phyloP scores from a whole-genome alignment of 2,329 filamentous ascomycete species.

The Chalara sp. region DNA sequence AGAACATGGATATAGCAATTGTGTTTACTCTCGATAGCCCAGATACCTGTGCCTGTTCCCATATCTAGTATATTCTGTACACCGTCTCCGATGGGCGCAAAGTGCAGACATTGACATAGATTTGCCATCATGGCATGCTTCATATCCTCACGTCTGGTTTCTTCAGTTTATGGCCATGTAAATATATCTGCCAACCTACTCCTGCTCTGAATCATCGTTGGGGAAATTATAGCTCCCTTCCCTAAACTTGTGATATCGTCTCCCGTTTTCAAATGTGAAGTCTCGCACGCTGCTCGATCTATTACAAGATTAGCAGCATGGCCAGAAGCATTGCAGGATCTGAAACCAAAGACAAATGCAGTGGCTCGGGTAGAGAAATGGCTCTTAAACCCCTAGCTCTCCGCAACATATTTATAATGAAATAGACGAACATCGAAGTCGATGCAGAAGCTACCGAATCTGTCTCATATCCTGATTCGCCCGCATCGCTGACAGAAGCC shows the following conservation, averaged over 20 bases:
- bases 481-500: slow-evolving; percentile 14
- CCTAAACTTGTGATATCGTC: slow-evolving; percentile 47
- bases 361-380: too few species aligned
- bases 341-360: too few species aligned
- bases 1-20: slow-evolving; percentile 41
- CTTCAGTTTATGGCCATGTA: too few species aligned
- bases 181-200: slow-evolving; percentile 20
- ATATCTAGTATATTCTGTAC: slow-evolving; percentile 31
- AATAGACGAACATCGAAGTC: too few species aligned
- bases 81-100: slow-evolving; percentile 18
- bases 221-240: slow-evolving; percentile 48
- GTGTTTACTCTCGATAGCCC: slow-evolving; percentile 45
- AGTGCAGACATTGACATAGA: slow-evolving; percentile 7
- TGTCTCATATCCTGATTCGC: slow-evolving; percentile 20
- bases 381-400: too few species aligned
- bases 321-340: too few species aligned
- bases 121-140: slow-evolving; percentile 39
- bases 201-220: slow-evolving; percentile 52
- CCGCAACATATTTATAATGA: too few species aligned
- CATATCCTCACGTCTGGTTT: slow-evolving; percentile 39
- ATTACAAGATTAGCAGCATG: too few species aligned
- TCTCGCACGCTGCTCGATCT: slow-evolving; percentile 35
- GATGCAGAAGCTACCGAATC: slow-evolving; percentile 9
- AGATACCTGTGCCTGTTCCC: slow-evolving; percentile 35
- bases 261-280: slow-evolving; percentile 46